Evolutionary conservation across 1,284 basidiomycete genomes (phyloP), one percentile per base, ranked within the genome.

Genomic region (Ustilago xerochloae): DNA sequence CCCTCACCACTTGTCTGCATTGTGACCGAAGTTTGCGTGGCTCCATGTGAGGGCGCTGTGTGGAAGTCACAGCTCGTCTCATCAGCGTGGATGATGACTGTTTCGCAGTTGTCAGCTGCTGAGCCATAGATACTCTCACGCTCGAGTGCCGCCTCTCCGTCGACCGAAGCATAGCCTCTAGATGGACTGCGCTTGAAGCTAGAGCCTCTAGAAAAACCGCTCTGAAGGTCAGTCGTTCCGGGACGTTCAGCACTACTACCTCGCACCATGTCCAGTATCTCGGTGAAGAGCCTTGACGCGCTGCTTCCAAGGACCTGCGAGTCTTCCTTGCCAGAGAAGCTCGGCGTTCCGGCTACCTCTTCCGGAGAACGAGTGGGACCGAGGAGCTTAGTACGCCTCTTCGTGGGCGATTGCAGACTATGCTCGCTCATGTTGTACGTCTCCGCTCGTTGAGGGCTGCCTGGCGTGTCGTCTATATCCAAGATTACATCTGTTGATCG

Each of bases 261-360:
- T n/a, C 56, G 50, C 6, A 71, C 62, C 57, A 71, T 49, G 16
- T 71, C 54, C 62, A 71, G 53, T 47, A 71, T 63, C 59, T 71
- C 68, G 33, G 43, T 22, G 26, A 71, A 71, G 8, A 71, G 38
- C 20, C 53, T 18, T 16, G 68, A 57, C 2, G 48, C 53, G 32
- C 62, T 62, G 28, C 32, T 58, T 45, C 60, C 32, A 36, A 53
- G 28, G 1, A 43, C 22, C 4, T 53, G 59, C 38, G 59, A 53
- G 7, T 49, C 38, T 7, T 53, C 48, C 33, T 47, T 18, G 22
- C n/a, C 22, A n/a, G 65, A 58, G 39, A 62, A 67, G 45, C 65
- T 61, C 20, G 58, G 35, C 1, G 53, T 26, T 1, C 36, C 10
- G 10, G 58, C 10, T 18, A 10, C 35, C 18, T 26, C 28, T 20